Evolutionary conservation across 2,329 filamentous ascomycete species (phyloP).

Genomic region (Fusarium subglutinans): DNA sequence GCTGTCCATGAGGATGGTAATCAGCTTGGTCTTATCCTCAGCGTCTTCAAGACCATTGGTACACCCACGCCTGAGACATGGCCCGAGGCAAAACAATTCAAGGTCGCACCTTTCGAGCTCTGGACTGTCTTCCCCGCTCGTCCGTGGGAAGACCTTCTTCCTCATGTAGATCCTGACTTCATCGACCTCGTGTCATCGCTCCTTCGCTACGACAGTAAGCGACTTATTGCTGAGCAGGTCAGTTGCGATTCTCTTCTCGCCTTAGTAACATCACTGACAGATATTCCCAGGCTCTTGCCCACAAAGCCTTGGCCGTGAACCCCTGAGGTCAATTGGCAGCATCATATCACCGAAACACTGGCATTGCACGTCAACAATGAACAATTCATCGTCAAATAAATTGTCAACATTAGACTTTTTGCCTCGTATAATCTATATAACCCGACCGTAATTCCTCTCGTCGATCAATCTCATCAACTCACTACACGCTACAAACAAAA

Average conservation of each 20-base stretch:
- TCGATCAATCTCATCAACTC: background rate
- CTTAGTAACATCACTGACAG: background rate
- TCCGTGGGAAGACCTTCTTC: conserved; percentile 76
- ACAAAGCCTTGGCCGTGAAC: conserved; percentile 18
- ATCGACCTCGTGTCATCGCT: conserved; percentile 73
- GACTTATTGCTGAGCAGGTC: conserved; percentile 70
- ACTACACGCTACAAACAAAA: background rate
- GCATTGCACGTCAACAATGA: background rate
- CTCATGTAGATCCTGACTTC: conserved; percentile 64
- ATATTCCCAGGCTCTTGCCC: conserved; percentile 36
- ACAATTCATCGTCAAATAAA: background rate
- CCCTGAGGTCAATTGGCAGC: background rate
- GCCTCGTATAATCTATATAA: background rate
- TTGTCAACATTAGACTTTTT: background rate
- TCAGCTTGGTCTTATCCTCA: conserved; percentile 88
- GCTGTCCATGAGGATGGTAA: conserved; percentile 80
- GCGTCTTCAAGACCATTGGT: conserved; percentile 90
- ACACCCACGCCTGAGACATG: conserved; percentile 83
- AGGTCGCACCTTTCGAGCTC: conserved; percentile 86
- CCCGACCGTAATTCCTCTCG: background rate
- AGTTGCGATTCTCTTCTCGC: background rate
- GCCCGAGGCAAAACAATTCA: conserved; percentile 79
- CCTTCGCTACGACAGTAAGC: conserved; percentile 76
- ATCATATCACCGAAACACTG: background rate
- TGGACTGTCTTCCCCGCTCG: conserved; percentile 78